phyloP scores from a whole-genome alignment of 2,329 filamentous ascomycete species.

The Elsinoe ampelina region DNA sequence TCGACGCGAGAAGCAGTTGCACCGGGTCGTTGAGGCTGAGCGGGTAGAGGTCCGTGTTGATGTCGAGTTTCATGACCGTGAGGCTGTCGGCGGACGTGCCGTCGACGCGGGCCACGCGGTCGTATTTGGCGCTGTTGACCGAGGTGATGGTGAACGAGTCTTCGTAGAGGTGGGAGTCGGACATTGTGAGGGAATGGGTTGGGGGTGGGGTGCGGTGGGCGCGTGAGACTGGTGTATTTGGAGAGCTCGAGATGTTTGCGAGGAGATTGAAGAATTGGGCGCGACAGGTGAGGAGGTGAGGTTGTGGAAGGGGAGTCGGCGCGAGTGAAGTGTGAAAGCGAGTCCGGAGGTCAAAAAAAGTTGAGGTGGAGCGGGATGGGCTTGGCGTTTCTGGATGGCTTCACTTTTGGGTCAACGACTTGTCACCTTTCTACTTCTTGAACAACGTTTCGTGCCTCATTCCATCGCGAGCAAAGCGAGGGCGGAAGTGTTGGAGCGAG shows the following conservation, averaged over 20 bases:
- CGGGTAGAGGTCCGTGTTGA: slow-evolving; percentile 89
- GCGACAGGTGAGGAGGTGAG: too few species aligned
- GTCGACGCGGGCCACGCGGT: slow-evolving; percentile 79
- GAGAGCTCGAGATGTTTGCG: background rate
- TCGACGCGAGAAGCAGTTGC: slow-evolving; percentile 73
- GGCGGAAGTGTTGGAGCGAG: too few species aligned
- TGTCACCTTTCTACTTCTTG: too few species aligned
- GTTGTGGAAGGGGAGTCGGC: background rate
- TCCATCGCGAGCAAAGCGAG: too few species aligned
- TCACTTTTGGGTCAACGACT: background rate
- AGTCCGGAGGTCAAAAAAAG: background rate
- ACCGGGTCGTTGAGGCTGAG: slow-evolving; percentile 64
- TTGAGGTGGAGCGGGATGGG: slow-evolving; percentile 1
- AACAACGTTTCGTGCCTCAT: too few species aligned
- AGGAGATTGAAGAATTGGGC: background rate
- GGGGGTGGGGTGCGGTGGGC: background rate
- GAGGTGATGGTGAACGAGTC: slow-evolving; percentile 77
- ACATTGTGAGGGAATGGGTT: slow-evolving; percentile 43
- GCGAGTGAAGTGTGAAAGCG: background rate
- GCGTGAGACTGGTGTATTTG: background rate
- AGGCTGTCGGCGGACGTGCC: slow-evolving; percentile 66
- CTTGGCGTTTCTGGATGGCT: slow-evolving; percentile 8
- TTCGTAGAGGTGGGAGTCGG: slow-evolving; percentile 88
- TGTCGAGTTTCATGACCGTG: slow-evolving; percentile 74
- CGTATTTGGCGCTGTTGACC: slow-evolving; percentile 81